Conservation (phyloP, 2,329 filamentous ascomycete genomes). For the Neofusicoccum umdonicola region DNA sequence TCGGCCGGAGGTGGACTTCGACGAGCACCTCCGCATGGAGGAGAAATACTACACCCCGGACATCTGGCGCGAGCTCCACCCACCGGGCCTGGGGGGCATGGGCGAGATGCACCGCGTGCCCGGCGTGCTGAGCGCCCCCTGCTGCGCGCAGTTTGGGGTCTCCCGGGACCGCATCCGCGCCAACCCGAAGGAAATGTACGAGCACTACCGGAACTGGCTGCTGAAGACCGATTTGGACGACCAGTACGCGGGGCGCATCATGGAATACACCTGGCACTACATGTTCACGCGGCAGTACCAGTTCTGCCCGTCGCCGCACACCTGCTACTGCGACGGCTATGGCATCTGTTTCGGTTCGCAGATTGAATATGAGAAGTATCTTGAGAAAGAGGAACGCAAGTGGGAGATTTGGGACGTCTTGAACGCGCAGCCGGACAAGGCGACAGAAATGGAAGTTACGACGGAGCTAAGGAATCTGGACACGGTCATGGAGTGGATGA, state of each 20-base stretch:
- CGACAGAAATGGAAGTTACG: conserved; percentile 21
- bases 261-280: conserved; percentile 43
- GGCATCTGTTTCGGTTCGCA: conserved; percentile 59
- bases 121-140: conserved; percentile 43
- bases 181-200: conserved; percentile 51
- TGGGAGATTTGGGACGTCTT: conserved; percentile 40
- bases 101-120: conserved; percentile 25
- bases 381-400: conserved; percentile 29
- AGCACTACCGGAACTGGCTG: conserved; percentile 55
- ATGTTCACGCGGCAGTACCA: conserved; percentile 40
- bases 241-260: conserved; percentile 37
- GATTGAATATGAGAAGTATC: conserved; percentile 33
- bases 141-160: conserved; percentile 58
- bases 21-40: conserved; percentile 40
- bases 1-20: conserved; percentile 38
- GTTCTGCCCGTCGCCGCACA: conserved; percentile 38
- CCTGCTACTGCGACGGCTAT: conserved; percentile 63
- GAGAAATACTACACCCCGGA: conserved; percentile 34
- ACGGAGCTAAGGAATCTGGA: conserved; percentile 28
- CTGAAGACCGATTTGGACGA: conserved; percentile 37
- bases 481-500: conserved; percentile 27
- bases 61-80: conserved; percentile 44
- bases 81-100: conserved; percentile 19
- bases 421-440: conserved; percentile 18
- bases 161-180: conserved; percentile 48